Evolutionary conservation across 257 asterid species (phyloP).

Genomic region (Solanum habrochaites): DNA sequence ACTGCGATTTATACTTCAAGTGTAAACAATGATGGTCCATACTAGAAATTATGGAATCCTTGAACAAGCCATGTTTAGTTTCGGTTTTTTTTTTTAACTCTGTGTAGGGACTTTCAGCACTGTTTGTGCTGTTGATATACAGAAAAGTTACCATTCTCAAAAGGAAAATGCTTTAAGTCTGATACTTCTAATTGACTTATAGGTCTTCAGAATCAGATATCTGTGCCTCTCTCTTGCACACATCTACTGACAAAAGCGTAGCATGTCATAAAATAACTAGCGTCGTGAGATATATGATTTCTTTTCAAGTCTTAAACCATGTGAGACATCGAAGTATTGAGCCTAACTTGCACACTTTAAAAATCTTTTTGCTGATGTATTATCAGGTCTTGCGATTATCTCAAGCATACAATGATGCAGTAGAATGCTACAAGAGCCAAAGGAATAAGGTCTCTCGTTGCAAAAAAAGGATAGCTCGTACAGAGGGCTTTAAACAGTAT

Average conservation of each 20-base stretch:
- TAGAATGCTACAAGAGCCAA: conserved; percentile 81
- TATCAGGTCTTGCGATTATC: conserved; percentile 52
- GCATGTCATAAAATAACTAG: neutral
- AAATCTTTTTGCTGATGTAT: conserved; percentile 1
- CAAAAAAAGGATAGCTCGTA: conserved; percentile 74
- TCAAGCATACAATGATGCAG: conserved; percentile 59
- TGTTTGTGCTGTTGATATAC: neutral
- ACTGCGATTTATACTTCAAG: neutral
- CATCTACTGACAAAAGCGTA: neutral
- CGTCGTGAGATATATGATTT: neutral
- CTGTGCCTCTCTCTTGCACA: neutral
- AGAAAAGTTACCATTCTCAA: neutral
- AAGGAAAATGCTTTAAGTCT: neutral
- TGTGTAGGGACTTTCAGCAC: neutral
- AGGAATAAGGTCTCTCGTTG: conserved; percentile 74
- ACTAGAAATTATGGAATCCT: neutral
- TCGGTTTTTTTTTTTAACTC: neutral
- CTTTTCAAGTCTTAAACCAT: neutral
- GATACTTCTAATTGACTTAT: neutral
- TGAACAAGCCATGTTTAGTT: neutral
- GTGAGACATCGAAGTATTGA: neutral
- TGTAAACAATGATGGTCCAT: neutral
- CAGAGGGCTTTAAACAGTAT: conserved; percentile 85
- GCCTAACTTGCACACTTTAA: neutral
- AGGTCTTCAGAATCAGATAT: neutral